Conservation (phyloP, 306 rosid genomes). For the Comarum palustre region DNA sequence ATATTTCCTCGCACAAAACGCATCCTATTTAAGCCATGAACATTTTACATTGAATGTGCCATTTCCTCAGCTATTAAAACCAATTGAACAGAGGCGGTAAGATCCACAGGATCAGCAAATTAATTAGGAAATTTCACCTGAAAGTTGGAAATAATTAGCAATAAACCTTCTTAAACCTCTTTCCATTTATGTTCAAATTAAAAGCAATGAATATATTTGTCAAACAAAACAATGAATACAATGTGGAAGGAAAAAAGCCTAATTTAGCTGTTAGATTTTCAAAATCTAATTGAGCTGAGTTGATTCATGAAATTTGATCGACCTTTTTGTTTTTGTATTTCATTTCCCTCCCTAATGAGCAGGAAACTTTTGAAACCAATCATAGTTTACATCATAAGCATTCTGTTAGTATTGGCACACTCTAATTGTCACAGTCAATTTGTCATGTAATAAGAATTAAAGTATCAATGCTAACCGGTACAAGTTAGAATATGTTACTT, state of each 20-base stretch:
- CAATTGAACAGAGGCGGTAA: background rate
- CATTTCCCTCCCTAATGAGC: background rate
- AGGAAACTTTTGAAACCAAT: background rate
- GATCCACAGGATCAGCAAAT: background rate
- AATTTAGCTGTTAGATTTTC: background rate
- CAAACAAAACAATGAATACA: background rate
- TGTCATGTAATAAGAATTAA: background rate
- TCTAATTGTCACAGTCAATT: background rate
- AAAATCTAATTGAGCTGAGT: background rate
- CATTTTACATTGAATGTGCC: constrained; percentile 1
- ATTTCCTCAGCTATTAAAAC: background rate
- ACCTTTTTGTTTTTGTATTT: background rate
- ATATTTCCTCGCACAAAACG: background rate
- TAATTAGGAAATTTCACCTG: constrained; percentile 3
- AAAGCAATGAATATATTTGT: background rate
- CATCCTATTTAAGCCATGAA: background rate
- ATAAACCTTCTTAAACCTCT: background rate
- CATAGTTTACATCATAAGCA: background rate
- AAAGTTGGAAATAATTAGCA: background rate
- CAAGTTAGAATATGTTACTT: too few species aligned
- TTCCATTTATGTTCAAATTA: background rate
- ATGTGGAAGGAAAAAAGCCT: background rate
- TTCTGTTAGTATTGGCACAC: background rate
- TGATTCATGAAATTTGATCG: background rate
- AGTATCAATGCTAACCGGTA: too few species aligned